phyloP scores from a whole-genome alignment of 140 eudicot genomes.

The Senecio squalidus region DNA sequence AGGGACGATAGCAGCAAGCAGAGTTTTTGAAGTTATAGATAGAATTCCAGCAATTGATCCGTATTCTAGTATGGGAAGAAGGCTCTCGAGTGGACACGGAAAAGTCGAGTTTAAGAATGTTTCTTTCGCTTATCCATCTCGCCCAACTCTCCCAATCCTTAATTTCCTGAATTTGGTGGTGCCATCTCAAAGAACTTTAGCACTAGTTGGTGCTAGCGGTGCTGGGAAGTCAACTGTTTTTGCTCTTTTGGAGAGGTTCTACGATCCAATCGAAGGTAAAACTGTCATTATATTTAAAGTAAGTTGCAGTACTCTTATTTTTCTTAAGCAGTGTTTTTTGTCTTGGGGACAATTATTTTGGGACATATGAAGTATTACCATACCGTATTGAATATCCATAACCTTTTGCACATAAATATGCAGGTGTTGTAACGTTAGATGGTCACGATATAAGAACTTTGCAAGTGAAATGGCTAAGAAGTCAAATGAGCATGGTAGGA shows the following conservation, averaged over 20 bases:
- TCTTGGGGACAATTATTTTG: no score
- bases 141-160: constrained; percentile 63
- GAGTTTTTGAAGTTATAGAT: constrained; percentile 79
- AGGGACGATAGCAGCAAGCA: constrained; percentile 82
- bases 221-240: constrained; percentile 84
- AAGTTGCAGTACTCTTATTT: no score
- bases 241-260: constrained; percentile 82
- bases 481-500: constrained; percentile 91
- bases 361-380: not conserved
- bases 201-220: constrained; percentile 79
- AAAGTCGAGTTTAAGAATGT: constrained; percentile 59
- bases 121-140: constrained; percentile 70
- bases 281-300: not conserved
- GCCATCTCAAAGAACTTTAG: constrained; percentile 62
- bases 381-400: not conserved
- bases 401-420: not conserved
- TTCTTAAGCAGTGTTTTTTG: no score
- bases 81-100: constrained; percentile 51
- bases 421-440: constrained; percentile 65
- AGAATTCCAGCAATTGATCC: constrained; percentile 73
- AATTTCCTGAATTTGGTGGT: constrained; percentile 58
- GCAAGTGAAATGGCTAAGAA: constrained; percentile 85
- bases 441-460: constrained; percentile 72
- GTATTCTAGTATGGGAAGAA: constrained; percentile 59
- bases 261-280: constrained; percentile 65